Evolutionary conservation across 2,329 filamentous ascomycete species (phyloP).

Genomic region (Fusarium chaquense): DNA sequence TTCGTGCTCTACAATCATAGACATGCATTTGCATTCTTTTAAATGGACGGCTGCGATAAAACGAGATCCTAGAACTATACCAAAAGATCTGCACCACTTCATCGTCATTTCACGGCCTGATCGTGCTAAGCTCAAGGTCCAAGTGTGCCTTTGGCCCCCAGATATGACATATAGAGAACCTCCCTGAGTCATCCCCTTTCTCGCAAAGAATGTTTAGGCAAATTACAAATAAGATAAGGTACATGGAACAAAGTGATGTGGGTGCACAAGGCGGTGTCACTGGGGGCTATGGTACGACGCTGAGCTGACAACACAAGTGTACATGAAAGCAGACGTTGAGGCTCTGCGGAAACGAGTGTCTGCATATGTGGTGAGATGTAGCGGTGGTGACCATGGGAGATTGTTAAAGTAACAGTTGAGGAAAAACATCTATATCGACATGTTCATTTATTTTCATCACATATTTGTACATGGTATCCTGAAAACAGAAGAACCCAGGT

Average conservation of each 20-base stretch:
- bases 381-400: not conserved
- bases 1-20: not conserved
- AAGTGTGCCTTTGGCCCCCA: not conserved
- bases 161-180: not conserved
- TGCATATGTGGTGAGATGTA: not conserved
- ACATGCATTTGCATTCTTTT: not conserved
- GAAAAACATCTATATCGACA: not conserved
- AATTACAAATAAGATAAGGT: not conserved
- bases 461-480: not conserved
- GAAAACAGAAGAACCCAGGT: not conserved
- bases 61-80: not conserved
- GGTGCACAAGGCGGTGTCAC: not conserved
- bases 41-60: not conserved
- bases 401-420: not conserved
- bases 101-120: not conserved
- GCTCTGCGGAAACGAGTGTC: constrained; percentile 19
- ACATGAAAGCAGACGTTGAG: constrained; percentile 3
- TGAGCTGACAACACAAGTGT: not conserved
- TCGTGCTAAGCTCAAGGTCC: not conserved
- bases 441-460: not conserved
- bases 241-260: not conserved
- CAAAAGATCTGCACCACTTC: not conserved
- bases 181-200: not conserved
- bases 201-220: not conserved
- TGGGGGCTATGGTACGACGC: constrained; percentile 2